These are phyloP conservation scores for Epichloe amarillans DNA, from an alignment of 2,329 filamentous ascomycete species.

Conservation along the genomic window DNA sequence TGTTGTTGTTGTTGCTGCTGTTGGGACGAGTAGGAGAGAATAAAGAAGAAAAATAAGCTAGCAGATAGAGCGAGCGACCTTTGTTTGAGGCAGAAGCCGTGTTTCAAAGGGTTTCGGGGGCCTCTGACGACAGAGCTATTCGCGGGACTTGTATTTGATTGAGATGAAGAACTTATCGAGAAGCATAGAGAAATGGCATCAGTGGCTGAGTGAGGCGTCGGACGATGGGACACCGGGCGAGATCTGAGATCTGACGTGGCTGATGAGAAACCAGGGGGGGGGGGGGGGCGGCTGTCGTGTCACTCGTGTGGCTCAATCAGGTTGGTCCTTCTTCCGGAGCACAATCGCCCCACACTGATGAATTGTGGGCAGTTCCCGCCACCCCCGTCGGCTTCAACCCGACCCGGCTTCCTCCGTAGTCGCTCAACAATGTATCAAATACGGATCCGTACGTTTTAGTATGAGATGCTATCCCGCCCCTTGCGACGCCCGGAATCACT, in stretches of 20 bases:
- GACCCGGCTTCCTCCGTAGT: too few relatives aligned
- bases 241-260: conserved; percentile 10
- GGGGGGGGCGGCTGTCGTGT: too few relatives aligned
- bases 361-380: too few relatives aligned
- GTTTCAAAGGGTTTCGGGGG: not conserved
- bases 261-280: conserved; percentile 7
- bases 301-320: too few relatives aligned
- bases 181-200: not conserved
- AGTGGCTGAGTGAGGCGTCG: too few relatives aligned
- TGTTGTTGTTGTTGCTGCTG: not conserved
- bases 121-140: not conserved
- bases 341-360: not conserved
- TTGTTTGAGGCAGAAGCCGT: not conserved
- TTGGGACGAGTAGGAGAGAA: not conserved
- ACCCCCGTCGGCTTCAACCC: too few relatives aligned
- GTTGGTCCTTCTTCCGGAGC: not conserved
- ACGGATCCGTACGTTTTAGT: not conserved
- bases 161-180: not conserved
- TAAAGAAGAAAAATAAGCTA: not conserved
- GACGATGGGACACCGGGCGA: conserved; percentile 3
- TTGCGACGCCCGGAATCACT: not conserved
- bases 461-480: not conserved
- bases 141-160: not conserved
- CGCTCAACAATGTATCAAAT: too few relatives aligned
- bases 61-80: not conserved